Conservation (phyloP, 371 early-diverging fungal genomes). For the Mucor racemosus region DNA sequence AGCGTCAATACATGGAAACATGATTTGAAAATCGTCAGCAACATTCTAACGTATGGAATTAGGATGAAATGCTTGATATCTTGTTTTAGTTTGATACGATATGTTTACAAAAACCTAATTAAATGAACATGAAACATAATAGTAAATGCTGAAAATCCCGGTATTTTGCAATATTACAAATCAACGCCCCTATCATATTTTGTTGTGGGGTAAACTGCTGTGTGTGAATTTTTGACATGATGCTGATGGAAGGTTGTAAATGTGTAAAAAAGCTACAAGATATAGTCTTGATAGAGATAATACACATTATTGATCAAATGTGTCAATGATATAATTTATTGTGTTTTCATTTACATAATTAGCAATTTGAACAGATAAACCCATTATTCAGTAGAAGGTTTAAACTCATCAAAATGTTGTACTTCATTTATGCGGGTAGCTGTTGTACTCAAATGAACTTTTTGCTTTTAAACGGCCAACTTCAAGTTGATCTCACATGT, state of each 20-base stretch:
- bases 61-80: no score
- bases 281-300: no score
- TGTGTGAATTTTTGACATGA: background rate
- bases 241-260: no score
- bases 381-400: background rate
- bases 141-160: background rate
- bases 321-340: no score
- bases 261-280: no score
- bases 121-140: no score
- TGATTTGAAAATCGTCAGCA: no score
- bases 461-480: background rate
- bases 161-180: background rate
- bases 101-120: no score
- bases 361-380: background rate
- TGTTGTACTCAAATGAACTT: background rate
- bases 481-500: constrained; percentile 4
- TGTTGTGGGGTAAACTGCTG: background rate
- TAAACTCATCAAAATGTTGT: background rate
- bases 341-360: no score
- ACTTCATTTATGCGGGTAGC: background rate
- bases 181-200: background rate
- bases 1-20: background rate
- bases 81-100: no score
- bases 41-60: no score
- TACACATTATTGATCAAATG: no score